These are phyloP conservation scores for Mrakia frigida DNA, from an alignment of 768 basidiomycete genomes.

Conservation along the genomic window DNA sequence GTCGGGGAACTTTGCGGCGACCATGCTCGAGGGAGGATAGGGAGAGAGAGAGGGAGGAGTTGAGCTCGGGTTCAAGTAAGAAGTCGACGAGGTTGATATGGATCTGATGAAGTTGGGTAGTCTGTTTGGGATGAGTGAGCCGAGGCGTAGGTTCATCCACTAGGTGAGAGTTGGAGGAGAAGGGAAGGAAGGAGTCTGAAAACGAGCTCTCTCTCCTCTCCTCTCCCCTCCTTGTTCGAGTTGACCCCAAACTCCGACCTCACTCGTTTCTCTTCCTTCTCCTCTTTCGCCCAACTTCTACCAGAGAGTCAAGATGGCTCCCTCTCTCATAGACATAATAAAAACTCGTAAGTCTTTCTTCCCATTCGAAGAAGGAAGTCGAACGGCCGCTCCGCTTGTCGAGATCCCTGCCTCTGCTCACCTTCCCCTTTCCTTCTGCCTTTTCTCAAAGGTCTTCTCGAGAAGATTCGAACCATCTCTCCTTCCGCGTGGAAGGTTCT, in stretches of 20 bases:
- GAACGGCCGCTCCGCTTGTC: not conserved
- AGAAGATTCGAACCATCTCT: slow-evolving; percentile 23
- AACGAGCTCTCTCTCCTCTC: not conserved
- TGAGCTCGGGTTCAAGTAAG: too few species aligned
- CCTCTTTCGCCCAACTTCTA: not conserved
- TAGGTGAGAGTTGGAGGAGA: not conserved
- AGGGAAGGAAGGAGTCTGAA: not conserved
- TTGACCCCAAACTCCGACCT: not conserved
- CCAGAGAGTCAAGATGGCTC: not conserved
- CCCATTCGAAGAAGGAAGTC: not conserved
- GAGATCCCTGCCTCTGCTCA: not conserved
- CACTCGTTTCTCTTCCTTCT: not conserved
- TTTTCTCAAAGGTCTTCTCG: slow-evolving; percentile 18
- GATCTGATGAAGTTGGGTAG: not conserved
- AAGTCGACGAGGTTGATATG: not conserved
- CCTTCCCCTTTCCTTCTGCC: not conserved
- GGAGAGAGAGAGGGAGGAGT: not conserved
- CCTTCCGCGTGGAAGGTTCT: slow-evolving; percentile 78
- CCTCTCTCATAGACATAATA: not conserved
- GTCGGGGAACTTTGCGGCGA: slow-evolving; percentile 38
- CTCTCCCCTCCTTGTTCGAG: not conserved
- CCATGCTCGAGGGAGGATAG: not conserved
- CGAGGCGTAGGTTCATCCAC: not conserved
- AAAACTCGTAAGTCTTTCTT: not conserved
- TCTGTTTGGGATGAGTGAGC: not conserved